Percentiles rank a stretch among this genome's conserved stretches.
Conservation (phyloP, 176 grass and related monocot species). For the Stipa capillata region DNA sequence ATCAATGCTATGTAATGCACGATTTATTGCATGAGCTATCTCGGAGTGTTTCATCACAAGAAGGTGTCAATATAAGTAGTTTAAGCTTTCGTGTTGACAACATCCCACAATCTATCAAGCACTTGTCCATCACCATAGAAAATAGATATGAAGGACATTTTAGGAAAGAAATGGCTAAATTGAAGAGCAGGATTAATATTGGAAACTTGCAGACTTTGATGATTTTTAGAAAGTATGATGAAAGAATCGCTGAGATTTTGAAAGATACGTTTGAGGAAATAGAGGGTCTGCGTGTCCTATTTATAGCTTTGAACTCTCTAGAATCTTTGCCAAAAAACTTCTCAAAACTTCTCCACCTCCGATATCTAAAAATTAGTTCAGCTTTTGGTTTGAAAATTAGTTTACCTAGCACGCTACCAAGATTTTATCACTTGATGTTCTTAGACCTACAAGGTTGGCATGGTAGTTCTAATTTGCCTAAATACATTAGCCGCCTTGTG, state of each 20-base stretch:
- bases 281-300: background rate
- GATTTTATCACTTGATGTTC: background rate
- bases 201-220: too few species aligned
- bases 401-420: background rate
- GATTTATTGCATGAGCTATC: background rate
- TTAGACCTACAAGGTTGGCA: too few species aligned
- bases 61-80: background rate
- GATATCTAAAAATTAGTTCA: background rate
- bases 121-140: too few species aligned
- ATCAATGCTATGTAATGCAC: background rate
- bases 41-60: background rate
- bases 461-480: background rate
- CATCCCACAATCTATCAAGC: too few species aligned
- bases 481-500: background rate
- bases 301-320: background rate
- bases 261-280: too few species aligned
- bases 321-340: background rate
- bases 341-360: background rate
- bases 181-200: too few species aligned
- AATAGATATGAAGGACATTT: background rate
- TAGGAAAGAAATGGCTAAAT: background rate
- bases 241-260: too few species aligned
- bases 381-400: background rate
- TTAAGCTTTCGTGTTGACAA: background rate
- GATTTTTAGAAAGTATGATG: background rate